A percentile compares a stretch with the other conserved stretches of the same genome.
phyloP scores from a whole-genome alignment of 768 basidiomycete species.

The Leccinum boreale region DNA sequence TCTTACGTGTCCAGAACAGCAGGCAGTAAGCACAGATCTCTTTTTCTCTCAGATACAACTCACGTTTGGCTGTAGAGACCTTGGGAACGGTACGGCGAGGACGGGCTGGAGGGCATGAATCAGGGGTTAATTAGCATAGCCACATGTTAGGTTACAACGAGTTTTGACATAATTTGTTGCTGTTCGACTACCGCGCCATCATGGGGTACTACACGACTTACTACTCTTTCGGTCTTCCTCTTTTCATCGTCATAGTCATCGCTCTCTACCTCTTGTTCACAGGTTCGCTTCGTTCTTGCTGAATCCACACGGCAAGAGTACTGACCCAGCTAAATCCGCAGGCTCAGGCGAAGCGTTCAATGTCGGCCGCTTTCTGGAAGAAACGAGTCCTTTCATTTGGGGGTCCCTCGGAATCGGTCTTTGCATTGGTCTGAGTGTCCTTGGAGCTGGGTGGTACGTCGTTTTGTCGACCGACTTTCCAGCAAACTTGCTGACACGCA shows the following conservation, averaged over 20 bases:
- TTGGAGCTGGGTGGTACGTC: conserved; percentile 92
- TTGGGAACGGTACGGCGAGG: conserved; percentile 12
- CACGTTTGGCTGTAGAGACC: conserved; percentile 10
- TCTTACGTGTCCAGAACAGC: conserved; percentile 90
- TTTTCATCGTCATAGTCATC: conserved; percentile 59
- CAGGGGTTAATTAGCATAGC: conserved; percentile 15
- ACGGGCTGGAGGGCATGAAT: conserved; percentile 8
- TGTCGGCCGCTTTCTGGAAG: conserved; percentile 89
- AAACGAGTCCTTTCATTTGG: conserved; percentile 93
- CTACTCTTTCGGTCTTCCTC: conserved; percentile 66
- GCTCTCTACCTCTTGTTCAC: conserved; percentile 90
- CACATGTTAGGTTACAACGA: not conserved
- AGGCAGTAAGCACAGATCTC: conserved; percentile 43
- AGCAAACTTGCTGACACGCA: not conserved
- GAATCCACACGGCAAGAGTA: not conserved
- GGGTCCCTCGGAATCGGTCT: conserved; percentile 87
- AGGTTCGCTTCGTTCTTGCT: conserved; percentile 44
- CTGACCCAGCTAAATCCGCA: conserved; percentile 26
- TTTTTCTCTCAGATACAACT: not conserved
- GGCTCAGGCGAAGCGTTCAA: conserved; percentile 92
- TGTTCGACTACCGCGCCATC: not conserved
- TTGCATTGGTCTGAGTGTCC: conserved; percentile 89
- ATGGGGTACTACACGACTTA: conserved; percentile 41
- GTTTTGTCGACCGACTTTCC: not conserved
- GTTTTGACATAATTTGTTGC: not conserved